A percentile compares a stretch with the other conserved stretches of the same genome.
These are phyloP conservation scores for Nemania abortiva DNA, from an alignment of 2,329 filamentous ascomycete genomes.

Conservation along the genomic window DNA sequence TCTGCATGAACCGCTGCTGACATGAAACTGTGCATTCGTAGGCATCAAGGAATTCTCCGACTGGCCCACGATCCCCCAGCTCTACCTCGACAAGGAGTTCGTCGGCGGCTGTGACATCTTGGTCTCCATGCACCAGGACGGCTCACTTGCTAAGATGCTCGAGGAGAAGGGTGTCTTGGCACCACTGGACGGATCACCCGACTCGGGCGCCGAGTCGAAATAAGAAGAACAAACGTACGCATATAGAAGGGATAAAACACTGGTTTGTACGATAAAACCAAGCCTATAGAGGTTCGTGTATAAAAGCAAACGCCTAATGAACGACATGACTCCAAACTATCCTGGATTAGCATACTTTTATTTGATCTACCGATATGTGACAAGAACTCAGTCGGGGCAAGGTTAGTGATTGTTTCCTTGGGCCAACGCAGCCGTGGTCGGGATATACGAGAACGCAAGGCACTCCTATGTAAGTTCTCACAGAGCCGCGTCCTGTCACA, in stretches of 20 bases:
- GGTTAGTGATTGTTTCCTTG: no score
- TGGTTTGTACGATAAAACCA: conserved; percentile 35
- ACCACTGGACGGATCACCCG: conserved; percentile 61
- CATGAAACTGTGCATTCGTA: conserved; percentile 50
- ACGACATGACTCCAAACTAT: neutral
- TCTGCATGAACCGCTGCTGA: conserved; percentile 14
- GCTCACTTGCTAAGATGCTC: conserved; percentile 89
- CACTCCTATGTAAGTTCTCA: no score
- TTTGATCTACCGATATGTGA: neutral
- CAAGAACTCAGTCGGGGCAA: neutral
- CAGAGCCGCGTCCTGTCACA: no score
- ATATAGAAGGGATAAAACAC: conserved; percentile 13
- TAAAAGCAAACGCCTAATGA: conserved; percentile 34
- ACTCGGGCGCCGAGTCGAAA: conserved; percentile 46
- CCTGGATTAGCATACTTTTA: neutral
- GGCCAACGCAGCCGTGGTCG: no score
- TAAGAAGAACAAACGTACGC: conserved; percentile 29
- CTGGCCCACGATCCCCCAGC: conserved; percentile 98
- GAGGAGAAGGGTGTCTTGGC: conserved; percentile 92
- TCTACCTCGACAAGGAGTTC: conserved; percentile 96
- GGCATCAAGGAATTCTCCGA: conserved; percentile 99
- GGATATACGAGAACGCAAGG: no score
- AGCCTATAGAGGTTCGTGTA: conserved; percentile 40
- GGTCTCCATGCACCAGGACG: conserved; percentile 96
- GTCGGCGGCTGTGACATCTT: conserved; percentile 98